Evolutionary conservation across 306 rosid species (phyloP), one percentile per base, ranked within the genome.

Genomic region (Ormosia semicastrata): DNA sequence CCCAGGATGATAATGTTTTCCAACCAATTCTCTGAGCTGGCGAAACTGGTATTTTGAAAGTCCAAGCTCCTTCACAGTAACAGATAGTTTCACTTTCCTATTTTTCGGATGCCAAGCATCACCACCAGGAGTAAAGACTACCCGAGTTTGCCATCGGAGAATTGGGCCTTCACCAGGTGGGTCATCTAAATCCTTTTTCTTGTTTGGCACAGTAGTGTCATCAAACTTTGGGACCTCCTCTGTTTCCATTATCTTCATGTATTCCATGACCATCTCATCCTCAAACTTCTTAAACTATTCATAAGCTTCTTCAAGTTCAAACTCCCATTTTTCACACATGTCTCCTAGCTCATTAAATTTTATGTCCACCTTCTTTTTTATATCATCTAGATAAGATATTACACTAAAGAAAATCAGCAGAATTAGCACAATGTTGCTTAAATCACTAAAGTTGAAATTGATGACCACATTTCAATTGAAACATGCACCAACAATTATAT

Each of bases 91-190:
- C 84, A 95, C 98, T 88, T 90, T 90, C 83, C 99, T 87, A 89
- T 93, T 93, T 85, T 93, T 93, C 0, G 99, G 98, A 80, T 92
- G 99, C 99, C 99, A 93, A 33, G 99, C 95, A 91, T 95, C 94
- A 57, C 94, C 97, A 33, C 99, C 99, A 17, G 99, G 98, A 81
- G 92, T 90, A 89, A 96, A 91, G 74, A 96, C 98, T 73, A 88
- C 91, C 58, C 98, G 85, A 58, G 94, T 87, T 83, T 79, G 90
- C 99, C 98, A 96, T 67, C 94, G 81, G 81, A 96, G 97, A 78
- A 96, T 92, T 3, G 99, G 99, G 29, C 99, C 99, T 79, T 93
- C 99, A 2, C 98, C 99, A 4, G 96, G 94, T 36, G 97, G 97
- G 44, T 88, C 98, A 73, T 87, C 99, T 10, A 64, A 41, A 83